Base-by-base conservation (phyloP, 352 stramenopile genomes). In the Thalassiosira ordinaria region DNA sequence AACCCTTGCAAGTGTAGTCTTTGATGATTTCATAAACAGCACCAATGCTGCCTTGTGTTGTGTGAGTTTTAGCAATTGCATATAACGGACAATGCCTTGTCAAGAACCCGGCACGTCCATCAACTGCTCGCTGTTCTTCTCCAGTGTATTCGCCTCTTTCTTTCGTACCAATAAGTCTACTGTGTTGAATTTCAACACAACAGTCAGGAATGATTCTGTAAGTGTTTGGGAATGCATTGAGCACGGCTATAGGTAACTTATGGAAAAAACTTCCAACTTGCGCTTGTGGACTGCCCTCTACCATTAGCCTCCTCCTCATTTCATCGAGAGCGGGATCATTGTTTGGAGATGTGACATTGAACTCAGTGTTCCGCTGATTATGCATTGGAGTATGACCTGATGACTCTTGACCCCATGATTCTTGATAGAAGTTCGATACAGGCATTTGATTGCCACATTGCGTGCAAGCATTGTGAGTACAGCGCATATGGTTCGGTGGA, bases 1-100 rank as follows among this genome's bases (percentile, higher is more conserved):
- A 14, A 4, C 53, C 53, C 53, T 62, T 62, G 53, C 53, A 62
- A 24, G 7, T 24, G 53, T 37, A 24, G 24, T 62, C 16, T 33
- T 8, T 6, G 11, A 62, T 62, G 2, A 39, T 18, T 62, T 62
- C 53, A 41, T 41, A 11, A n/a, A n/a, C n/a, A n/a, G n/a, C n/a
- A n/a, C n/a, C n/a, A n/a, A n/a, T n/a, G n/a, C n/a, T n/a, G n/a
- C n/a, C n/a, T n/a, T n/a, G n/a, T n/a, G n/a, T n/a, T n/a, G n/a
- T n/a, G n/a, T n/a, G n/a, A n/a, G n/a, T n/a, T n/a, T n/a, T n/a
- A n/a, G n/a, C n/a, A n/a, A n/a, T n/a, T n/a, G 33, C 11, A 41
- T 41, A 41, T 41, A 41, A 11, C 5, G 33, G 33, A 41, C 33
- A 41, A 41, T 41, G 33, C 33, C 33, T 5, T 41, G 33, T 11